phyloP scores from a whole-genome alignment of 805 yeast genomes.

The Wickerhamomyces chambardii region DNA sequence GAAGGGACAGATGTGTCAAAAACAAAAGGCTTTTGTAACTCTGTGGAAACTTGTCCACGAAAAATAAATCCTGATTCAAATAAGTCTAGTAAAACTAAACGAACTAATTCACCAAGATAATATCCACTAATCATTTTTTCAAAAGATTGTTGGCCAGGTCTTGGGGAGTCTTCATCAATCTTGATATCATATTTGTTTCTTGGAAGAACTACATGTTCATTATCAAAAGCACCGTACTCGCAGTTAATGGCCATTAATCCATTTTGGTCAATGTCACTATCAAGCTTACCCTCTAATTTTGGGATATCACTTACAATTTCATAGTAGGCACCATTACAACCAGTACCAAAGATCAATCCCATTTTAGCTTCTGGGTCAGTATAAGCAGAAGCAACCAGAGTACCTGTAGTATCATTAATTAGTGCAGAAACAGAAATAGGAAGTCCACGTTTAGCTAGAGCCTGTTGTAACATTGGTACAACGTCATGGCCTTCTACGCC shows the following conservation, averaged over 20 bases:
- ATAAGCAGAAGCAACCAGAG: conserved; percentile 91
- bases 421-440: conserved; percentile 87
- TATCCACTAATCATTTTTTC: conserved; percentile 98
- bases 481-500: conserved; percentile 94
- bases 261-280: conserved; percentile 50
- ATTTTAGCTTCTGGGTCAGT: conserved; percentile 81
- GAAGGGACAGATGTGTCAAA: conserved; percentile 91
- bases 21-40: conserved; percentile 53
- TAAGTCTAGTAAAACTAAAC: conserved; percentile 72
- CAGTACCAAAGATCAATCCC: conserved; percentile 97
- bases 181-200: conserved; percentile 80
- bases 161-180: conserved; percentile 81
- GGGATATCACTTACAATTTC: conserved; percentile 68
- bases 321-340: conserved; percentile 95
- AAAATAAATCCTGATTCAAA: conserved; percentile 58
- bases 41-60: conserved; percentile 55
- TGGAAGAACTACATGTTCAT: conserved; percentile 77
- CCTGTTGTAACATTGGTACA: conserved; percentile 80
- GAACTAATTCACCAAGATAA: conserved; percentile 86
- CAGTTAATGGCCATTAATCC: conserved; percentile 94
- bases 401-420: conserved; percentile 96
- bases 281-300: conserved; percentile 66
- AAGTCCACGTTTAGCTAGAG: conserved; percentile 51
- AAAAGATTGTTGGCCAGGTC: conserved; percentile 93
- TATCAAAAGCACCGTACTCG: conserved; percentile 97